Base-by-base conservation (phyloP, 2,329 filamentous ascomycete species). In the Diaporthe humulicola region DNA sequence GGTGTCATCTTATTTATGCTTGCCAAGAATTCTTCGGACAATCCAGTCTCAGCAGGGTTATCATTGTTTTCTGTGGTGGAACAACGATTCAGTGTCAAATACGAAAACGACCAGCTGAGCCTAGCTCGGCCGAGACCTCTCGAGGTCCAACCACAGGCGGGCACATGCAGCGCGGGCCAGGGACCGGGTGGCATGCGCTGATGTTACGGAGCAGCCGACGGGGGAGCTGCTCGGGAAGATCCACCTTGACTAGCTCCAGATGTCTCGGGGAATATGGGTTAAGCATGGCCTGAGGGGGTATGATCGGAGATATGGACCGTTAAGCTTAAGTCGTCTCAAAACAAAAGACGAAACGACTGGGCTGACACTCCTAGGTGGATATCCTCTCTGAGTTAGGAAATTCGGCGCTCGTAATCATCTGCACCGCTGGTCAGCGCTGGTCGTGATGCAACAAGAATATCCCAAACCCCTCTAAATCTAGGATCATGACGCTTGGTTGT, bases 341-440 rank as follows among this genome's bases (percentile, higher is more conserved):
- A 67, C 45, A 67, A 67, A 67, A 52, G 64, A 67, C 64, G 64
- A 67, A 67, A 67, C 64, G 45, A 67, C 64, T 52, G 45, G 64
- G 64, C 33, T 15, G 28, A 30, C 19, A 19, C 52, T 33, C 28
- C 28, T 56, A 9, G 28, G 52, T 30, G 52, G 52, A 56, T 30
- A 57, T 57, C 7, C 17, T 38, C 56, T 52, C 45, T 52, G 45
- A 67, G 45, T 52, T 52, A 52, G 64, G 64, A 52, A 67, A 67
- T 28, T 52, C 64, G 45, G 45, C 64, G 64, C 64, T 52, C 14
- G 45, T 67, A 15, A 40, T 52, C 25, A 67, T 17, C 30, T 25
- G 14, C 33, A 10, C 22, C 64, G 64, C 33, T 15, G 64, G 40
- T 38, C 64, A 67, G 14, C 52, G 14, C 3, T n/a, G 22, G 19